Base-by-base conservation (phyloP, 805 yeast genomes). In the Wickerhamiella brachini region DNA sequence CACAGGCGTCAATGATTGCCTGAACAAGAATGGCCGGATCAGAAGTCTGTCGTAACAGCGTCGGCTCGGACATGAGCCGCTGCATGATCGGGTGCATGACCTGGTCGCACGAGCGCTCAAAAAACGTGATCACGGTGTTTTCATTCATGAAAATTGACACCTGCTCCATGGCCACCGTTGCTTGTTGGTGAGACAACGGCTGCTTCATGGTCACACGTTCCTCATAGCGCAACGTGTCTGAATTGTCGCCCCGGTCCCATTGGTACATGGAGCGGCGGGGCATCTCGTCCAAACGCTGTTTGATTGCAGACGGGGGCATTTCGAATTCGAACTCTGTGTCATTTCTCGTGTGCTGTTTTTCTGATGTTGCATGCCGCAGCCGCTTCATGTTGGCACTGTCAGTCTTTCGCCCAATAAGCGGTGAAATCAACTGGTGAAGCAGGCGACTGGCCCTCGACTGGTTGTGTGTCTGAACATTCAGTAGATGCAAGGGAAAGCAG, bases 81-180 rank as follows among this genome's bases (percentile, higher is more conserved):
- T 74, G 62, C 24, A 78, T 62, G 10, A 79, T 70, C 1, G 83
- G 81, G 37, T 65, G 65, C 50, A 74, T 79, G 22, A 79, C 69
- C 46, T 75, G 78, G 45, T 71, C 69, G 5, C 79, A 80, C 4
- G 78, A 70, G 53, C 76, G 73, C 58, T 79, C 83, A 59, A 79
- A 78, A 55, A 79, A 76, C 0, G 82, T 70, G 3, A 79, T 69
- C 12, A 79, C 74, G 0, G 78, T 71, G 44, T 71, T 68, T 6
- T 66, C 61, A 17, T 73, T 64, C 17, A 79, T 53, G 53, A 73
- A 79, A 46, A 78, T 61, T 0, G 81, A 74, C 1, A 74, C 75
- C 58, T 79, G 83, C 58, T 79, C 83, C 10, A 76, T 65, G 0
- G 78, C 80, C 6, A 78, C 78, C 7, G 39, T 45, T 12, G 21